These are phyloP conservation scores for Misopates orontium DNA, from an alignment of 257 asterid genomes.

Conservation along the genomic window DNA sequence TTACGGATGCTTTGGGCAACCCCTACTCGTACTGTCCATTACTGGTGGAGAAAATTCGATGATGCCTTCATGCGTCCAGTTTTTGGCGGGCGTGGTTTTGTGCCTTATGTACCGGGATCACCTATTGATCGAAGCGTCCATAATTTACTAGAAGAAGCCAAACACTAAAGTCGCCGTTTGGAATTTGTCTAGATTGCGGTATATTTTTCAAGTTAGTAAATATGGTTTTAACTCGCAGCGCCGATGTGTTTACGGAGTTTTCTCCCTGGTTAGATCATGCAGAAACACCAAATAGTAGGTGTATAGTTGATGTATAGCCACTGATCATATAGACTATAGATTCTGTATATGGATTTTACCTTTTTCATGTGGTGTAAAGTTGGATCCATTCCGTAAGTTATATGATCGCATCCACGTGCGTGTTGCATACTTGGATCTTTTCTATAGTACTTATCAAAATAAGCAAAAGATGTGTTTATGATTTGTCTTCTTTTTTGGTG, in stretches of 20 bases:
- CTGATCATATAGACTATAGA: too few relatives aligned
- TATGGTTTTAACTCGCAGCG: not conserved
- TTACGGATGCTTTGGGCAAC: slow-evolving; percentile 71
- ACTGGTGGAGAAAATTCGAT: slow-evolving; percentile 93
- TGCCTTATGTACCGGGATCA: slow-evolving; percentile 78
- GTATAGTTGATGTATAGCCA: slow-evolving; percentile 32
- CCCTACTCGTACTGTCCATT: slow-evolving; percentile 80
- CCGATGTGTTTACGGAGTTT: slow-evolving; percentile 31
- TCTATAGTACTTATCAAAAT: too few relatives aligned
- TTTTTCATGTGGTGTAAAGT: slow-evolving; percentile 18
- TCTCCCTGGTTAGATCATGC: slow-evolving; percentile 13
- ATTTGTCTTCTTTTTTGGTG: too few relatives aligned
- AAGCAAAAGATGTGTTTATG: too few relatives aligned
- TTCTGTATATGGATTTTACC: slow-evolving; percentile 7
- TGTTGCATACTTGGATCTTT: too few relatives aligned
- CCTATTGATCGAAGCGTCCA: slow-evolving; percentile 61
- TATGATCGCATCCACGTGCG: too few relatives aligned
- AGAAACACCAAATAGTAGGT: slow-evolving; percentile 33
- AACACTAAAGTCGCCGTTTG: slow-evolving; percentile 15
- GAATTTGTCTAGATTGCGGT: slow-evolving; percentile 13
- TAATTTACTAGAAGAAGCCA: slow-evolving; percentile 36
- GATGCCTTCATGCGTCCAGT: slow-evolving; percentile 92
- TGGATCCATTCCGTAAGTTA: slow-evolving; percentile 17
- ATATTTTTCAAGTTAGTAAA: slow-evolving; percentile 10
- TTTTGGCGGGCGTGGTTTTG: slow-evolving; percentile 97